Evolutionary conservation across 306 rosid genomes (phyloP).

Genomic region (Glycine latifolia): DNA sequence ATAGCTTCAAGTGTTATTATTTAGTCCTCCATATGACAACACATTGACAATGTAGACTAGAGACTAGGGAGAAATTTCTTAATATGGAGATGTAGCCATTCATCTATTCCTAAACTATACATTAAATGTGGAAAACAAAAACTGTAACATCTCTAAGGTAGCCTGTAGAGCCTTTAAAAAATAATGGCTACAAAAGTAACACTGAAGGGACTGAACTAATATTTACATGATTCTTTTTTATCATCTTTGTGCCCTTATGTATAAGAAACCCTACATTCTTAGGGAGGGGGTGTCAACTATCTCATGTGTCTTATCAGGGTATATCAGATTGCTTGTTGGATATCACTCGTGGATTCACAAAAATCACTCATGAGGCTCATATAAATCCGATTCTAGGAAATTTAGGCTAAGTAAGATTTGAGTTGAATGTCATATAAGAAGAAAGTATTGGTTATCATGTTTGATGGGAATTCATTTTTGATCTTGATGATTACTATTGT

Average conservation of each 20-base stretch:
- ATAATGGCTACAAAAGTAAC: constrained; percentile 11
- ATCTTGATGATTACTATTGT: constrained; percentile 9
- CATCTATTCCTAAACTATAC: constrained; percentile 24
- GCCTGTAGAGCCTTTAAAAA: constrained; percentile 31
- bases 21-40: constrained; percentile 23
- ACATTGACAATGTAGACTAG: constrained; percentile 15
- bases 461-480: constrained; percentile 21
- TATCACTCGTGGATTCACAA: neutral
- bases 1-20: neutral
- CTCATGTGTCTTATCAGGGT: constrained; percentile 5
- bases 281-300: neutral
- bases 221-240: no score
- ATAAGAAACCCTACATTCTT: constrained; percentile 14
- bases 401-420: constrained; percentile 22
- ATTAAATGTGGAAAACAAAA: constrained; percentile 26
- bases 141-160: constrained; percentile 19
- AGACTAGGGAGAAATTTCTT: constrained; percentile 28
- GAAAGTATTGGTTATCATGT: neutral
- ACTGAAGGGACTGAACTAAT: constrained; percentile 10
- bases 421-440: constrained; percentile 14
- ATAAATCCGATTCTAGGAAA: constrained; percentile 16
- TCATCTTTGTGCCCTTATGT: no score
- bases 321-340: neutral
- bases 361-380: neutral
- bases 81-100: constrained; percentile 15